A percentile compares a stretch with the other conserved stretches of the same genome.
These are phyloP conservation scores for Lasiodiplodia gonubiensis DNA, from an alignment of 2,329 filamentous ascomycete genomes.

Conservation along the genomic window DNA sequence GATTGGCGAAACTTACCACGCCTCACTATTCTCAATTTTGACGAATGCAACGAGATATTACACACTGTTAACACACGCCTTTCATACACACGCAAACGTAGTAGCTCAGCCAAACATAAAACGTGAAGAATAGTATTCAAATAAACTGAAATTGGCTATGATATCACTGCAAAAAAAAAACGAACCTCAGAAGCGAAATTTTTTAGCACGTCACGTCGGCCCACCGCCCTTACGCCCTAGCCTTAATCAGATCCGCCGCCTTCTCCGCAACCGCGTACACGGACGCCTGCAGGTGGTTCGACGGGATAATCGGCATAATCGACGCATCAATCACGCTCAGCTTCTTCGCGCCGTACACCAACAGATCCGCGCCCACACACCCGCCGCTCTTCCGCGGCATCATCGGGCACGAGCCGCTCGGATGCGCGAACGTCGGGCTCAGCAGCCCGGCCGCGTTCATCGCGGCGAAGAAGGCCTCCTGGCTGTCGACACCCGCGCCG, in stretches of 20 bases:
- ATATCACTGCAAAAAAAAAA: too few relatives aligned
- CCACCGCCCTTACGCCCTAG: conserved; percentile 13
- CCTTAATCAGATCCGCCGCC: conserved; percentile 42
- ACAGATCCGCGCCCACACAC: conserved; percentile 38
- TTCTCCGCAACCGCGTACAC: conserved; percentile 30
- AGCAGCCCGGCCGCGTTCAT: conserved; percentile 34
- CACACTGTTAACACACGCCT: too few relatives aligned
- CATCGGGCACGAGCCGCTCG: conserved; percentile 15
- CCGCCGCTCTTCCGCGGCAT: conserved; percentile 34
- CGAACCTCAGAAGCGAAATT: too few relatives aligned
- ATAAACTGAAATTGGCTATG: too few relatives aligned
- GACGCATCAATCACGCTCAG: conserved; percentile 30
- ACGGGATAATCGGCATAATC: conserved; percentile 28
- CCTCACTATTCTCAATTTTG: too few relatives aligned
- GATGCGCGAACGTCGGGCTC: conserved; percentile 35
- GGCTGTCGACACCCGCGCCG: background rate
- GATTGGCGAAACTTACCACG: too few relatives aligned
- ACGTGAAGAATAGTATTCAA: too few relatives aligned
- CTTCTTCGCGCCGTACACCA: conserved; percentile 37
- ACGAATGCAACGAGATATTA: too few relatives aligned
- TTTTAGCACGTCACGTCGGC: too few relatives aligned
- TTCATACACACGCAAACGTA: too few relatives aligned
- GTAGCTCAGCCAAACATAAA: too few relatives aligned
- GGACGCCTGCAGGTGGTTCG: conserved; percentile 13
- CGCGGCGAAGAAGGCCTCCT: conserved; percentile 26